Evolutionary conservation across 345 rosid genomes (phyloP), one percentile per base, ranked within the genome.

Genomic region (Euphorbia pulcherrima): DNA sequence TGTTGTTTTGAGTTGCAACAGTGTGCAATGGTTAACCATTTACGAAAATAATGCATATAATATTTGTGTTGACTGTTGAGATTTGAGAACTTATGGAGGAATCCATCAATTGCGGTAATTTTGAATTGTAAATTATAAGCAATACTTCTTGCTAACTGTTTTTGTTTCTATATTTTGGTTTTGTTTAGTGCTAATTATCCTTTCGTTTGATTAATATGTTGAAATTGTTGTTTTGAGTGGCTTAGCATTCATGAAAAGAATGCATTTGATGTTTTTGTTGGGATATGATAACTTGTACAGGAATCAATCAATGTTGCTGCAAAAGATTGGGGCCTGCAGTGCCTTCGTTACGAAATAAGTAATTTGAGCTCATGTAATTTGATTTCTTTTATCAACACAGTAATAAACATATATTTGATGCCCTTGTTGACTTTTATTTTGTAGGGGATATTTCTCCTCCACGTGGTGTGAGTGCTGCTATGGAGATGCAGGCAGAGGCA

Each of bases 401-500:
- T 24, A 10, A 10, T 14, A 23, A 37, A 10, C 58, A 12, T 37
- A 16, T 37, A 28, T 29, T 10, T 26, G 14, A 27, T 59, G n/a
- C 18, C 20, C 35, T 23, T 24, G n/a, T 0, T 57, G 7, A 57
- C 35, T 57, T 3, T 59, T n/a, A n/a, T 68, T 27, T 35, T 59
- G 63, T 69, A 95, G 99, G 96, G 97, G 99, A 90, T 79, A 92
- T 95, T 81, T 83, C 89, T 81, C 97, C 97, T 26, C 99, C 97
- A 62, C 80, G 83, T 54, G 97, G 97, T 71, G 90, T 95, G 77
- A 83, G 86, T 76, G 84, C 71, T 69, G 99, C 99, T 72, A 95
- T 95, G 99, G 99, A 92, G 82, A 88, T 90, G 97, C 99, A 95
- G 76, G 97, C 97, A 73, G 99, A 95, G 83, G 99, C 97, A 61